Evolutionary conservation across 441 rosid species (phyloP).

Genomic region (Adansonia rubrostipa): DNA sequence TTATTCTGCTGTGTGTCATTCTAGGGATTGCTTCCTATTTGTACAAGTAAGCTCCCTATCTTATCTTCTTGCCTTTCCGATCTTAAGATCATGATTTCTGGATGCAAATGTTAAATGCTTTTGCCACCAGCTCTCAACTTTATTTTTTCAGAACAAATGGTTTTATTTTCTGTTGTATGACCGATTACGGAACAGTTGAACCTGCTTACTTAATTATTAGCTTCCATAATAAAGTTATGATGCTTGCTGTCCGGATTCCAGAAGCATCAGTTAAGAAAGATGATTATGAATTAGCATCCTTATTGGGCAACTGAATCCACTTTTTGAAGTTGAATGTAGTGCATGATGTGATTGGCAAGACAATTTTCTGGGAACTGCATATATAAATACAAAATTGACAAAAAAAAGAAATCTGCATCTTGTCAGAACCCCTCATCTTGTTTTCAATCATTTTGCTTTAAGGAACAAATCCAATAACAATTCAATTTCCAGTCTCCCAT

Average conservation of each 20-base stretch:
- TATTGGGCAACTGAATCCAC: neutral
- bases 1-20: constrained; percentile 70
- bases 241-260: neutral
- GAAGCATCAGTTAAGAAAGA: neutral
- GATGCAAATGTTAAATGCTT: constrained; percentile 1
- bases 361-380: neutral
- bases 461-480: neutral
- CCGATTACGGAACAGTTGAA: neutral
- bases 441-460: neutral
- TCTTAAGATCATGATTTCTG: neutral
- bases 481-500: neutral
- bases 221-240: neutral
- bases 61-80: neutral
- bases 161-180: neutral
- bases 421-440: neutral
- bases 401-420: neutral
- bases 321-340: neutral
- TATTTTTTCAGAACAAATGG: neutral
- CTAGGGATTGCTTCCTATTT: constrained; percentile 78
- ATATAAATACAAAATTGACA: neutral
- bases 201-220: neutral
- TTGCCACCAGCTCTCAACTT: neutral
- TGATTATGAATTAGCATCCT: neutral
- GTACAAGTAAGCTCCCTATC: constrained; percentile 66
- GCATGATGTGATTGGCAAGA: neutral